Evolutionary conservation across 495 filamentous ascomycete species (phyloP).

Genomic region (Annulohypoxylon bovei): DNA sequence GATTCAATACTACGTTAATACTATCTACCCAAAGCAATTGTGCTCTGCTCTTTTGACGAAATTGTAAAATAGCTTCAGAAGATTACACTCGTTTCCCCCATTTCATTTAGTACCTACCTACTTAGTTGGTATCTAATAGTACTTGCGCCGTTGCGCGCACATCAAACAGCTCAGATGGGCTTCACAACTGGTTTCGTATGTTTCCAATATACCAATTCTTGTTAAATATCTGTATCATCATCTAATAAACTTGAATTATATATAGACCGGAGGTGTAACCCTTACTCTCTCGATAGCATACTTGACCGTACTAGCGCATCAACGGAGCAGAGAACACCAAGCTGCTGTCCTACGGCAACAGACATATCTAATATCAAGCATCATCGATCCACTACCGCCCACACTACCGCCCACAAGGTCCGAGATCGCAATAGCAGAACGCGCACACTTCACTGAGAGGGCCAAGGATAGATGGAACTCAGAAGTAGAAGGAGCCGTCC

Average conservation of each 20-base stretch:
- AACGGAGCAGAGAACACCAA: slow-evolving; percentile 74
- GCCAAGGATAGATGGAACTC: slow-evolving; percentile 84
- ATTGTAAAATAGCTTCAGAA: not conserved
- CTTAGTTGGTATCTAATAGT: slow-evolving; percentile 25
- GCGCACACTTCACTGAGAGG: slow-evolving; percentile 66
- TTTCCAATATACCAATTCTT: not conserved
- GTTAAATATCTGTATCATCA: not conserved
- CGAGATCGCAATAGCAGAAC: slow-evolving; percentile 54
- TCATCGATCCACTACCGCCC: slow-evolving; percentile 60
- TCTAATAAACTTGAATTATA: slow-evolving; percentile 34
- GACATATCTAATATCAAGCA: slow-evolving; percentile 66
- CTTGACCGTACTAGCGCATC: slow-evolving; percentile 79
- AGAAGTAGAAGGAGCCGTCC: slow-evolving; percentile 74
- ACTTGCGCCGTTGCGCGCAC: slow-evolving; percentile 41
- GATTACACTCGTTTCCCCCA: not conserved
- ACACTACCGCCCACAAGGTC: slow-evolving; percentile 53
- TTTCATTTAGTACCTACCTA: not conserved
- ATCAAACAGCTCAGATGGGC: slow-evolving; percentile 64
- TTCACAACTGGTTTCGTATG: slow-evolving; percentile 86
- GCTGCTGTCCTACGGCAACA: slow-evolving; percentile 76
- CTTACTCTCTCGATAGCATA: slow-evolving; percentile 85
- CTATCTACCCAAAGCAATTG: slow-evolving; percentile 1
- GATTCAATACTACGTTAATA: not conserved
- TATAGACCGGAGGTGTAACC: slow-evolving; percentile 82
- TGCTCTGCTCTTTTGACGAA: not conserved